A percentile compares a stretch with the other conserved stretches of the same genome.
phyloP scores from a whole-genome alignment of 257 asterid genomes.

The Penstemon barbatus region DNA sequence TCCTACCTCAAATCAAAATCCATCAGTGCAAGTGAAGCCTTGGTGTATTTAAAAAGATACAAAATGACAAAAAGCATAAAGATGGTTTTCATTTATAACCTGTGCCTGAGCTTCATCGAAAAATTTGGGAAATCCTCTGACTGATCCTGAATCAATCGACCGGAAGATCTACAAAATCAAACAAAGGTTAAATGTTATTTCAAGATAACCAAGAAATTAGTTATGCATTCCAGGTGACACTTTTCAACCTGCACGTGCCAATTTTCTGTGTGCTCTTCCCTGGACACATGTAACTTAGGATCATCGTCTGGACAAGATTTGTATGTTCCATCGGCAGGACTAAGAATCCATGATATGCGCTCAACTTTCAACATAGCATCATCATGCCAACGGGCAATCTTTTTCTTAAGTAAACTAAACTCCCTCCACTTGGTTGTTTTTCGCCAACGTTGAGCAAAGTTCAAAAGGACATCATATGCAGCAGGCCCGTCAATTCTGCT shows the following conservation, averaged over 20 bases:
- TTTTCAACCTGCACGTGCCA: slow-evolving; percentile 89
- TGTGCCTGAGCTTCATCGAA: slow-evolving; percentile 55
- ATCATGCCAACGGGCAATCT: slow-evolving; percentile 71
- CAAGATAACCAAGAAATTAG: slow-evolving; percentile 29
- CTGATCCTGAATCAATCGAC: slow-evolving; percentile 91
- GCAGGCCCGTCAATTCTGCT: slow-evolving; percentile 93
- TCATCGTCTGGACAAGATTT: slow-evolving; percentile 54
- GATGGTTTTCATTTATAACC: slow-evolving; percentile 41
- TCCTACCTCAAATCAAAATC: no score
- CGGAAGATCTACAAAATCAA: slow-evolving; percentile 69
- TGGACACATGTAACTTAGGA: slow-evolving; percentile 56
- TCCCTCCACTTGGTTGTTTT: slow-evolving; percentile 93
- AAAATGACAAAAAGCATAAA: slow-evolving; percentile 12
- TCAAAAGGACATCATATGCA: slow-evolving; percentile 91
- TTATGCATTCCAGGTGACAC: slow-evolving; percentile 23
- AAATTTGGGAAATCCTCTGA: slow-evolving; percentile 73
- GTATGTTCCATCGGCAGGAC: slow-evolving; percentile 67
- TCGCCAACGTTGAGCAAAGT: slow-evolving; percentile 98
- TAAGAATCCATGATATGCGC: slow-evolving; percentile 91
- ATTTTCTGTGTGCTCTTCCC: slow-evolving; percentile 63
- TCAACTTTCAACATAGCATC: slow-evolving; percentile 92
- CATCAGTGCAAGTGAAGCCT: not conserved
- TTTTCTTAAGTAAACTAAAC: slow-evolving; percentile 71
- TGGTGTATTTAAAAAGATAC: slow-evolving; percentile 21
- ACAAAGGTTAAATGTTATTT: slow-evolving; percentile 18